Conservation (phyloP, 1,139 yeast genomes). For the Suhomyces taliae region DNA sequence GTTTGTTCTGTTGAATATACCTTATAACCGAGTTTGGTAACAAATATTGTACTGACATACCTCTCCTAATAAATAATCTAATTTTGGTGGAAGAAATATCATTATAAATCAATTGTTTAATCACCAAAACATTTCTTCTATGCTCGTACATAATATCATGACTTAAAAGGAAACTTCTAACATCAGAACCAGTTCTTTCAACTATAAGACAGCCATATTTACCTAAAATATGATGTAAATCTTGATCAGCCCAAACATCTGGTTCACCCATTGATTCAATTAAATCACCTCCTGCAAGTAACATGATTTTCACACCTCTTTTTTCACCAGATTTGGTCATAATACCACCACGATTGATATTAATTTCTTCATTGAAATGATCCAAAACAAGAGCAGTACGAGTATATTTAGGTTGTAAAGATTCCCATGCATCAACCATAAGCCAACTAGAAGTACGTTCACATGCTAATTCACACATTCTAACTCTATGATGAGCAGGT, state of each 20-base stretch:
- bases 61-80: constrained; percentile 84
- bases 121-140: constrained; percentile 86
- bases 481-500: constrained; percentile 80
- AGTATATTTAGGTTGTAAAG: constrained; percentile 85
- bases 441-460: constrained; percentile 96
- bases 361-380: constrained; percentile 94
- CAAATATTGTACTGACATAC: constrained; percentile 94
- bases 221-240: constrained; percentile 91
- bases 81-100: constrained; percentile 96
- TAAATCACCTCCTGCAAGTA: constrained; percentile 95
- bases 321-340: constrained; percentile 67
- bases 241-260: constrained; percentile 97
- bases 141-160: constrained; percentile 98
- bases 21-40: constrained; percentile 93
- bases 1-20: constrained; percentile 87
- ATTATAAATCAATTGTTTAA: constrained; percentile 92
- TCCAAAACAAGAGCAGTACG: constrained; percentile 94
- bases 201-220: constrained; percentile 94
- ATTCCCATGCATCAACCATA: constrained; percentile 99
- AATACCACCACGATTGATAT: constrained; percentile 88
- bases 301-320: constrained; percentile 91
- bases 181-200: constrained; percentile 96
- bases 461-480: constrained; percentile 98
- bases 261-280: constrained; percentile 99
- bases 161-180: constrained; percentile 81